Evolutionary conservation across 2,329 filamentous ascomycete genomes (phyloP).

Genomic region (Rhytidhysteron rufulum): DNA sequence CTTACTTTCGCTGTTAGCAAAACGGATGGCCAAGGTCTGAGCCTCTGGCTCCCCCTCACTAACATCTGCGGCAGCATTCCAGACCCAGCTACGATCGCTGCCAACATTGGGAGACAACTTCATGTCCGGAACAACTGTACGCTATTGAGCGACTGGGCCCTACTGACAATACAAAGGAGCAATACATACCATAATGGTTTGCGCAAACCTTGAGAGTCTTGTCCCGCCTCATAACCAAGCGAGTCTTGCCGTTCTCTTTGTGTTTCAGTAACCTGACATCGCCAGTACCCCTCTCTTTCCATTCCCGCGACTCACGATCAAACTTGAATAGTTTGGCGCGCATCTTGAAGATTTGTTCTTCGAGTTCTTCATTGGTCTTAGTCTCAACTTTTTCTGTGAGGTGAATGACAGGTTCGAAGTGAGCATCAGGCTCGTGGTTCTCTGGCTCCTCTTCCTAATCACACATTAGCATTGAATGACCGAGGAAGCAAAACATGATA

Average conservation of each 20-base stretch:
- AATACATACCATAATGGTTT: constrained; percentile 90
- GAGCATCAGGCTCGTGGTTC: constrained; percentile 88
- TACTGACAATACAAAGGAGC: neutral
- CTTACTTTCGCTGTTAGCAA: constrained; percentile 95
- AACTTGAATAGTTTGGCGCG: constrained; percentile 99
- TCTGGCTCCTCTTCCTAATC: constrained; percentile 62
- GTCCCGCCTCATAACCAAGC: constrained; percentile 96
- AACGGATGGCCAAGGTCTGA: constrained; percentile 92
- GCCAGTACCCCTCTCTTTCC: constrained; percentile 98
- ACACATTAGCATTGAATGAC: constrained; percentile 7
- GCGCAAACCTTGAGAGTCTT: constrained; percentile 99
- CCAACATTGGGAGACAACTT: constrained; percentile 97
- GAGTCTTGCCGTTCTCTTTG: constrained; percentile 96
- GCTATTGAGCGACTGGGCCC: constrained; percentile 13
- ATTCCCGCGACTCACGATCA: constrained; percentile 84
- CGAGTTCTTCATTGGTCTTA: constrained; percentile 97
- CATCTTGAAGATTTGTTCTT: constrained; percentile 99
- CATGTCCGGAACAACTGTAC: constrained; percentile 90
- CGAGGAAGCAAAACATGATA: neutral
- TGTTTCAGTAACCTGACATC: constrained; percentile 97
- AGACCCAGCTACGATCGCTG: constrained; percentile 98
- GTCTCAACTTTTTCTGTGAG: constrained; percentile 95
- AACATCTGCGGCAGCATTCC: constrained; percentile 96
- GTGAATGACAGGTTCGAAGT: constrained; percentile 95
- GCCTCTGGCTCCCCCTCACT: constrained; percentile 97